These are phyloP conservation scores for Dendrobium officinale DNA, from an alignment of 106 monocot genomes.

Conservation along the genomic window DNA sequence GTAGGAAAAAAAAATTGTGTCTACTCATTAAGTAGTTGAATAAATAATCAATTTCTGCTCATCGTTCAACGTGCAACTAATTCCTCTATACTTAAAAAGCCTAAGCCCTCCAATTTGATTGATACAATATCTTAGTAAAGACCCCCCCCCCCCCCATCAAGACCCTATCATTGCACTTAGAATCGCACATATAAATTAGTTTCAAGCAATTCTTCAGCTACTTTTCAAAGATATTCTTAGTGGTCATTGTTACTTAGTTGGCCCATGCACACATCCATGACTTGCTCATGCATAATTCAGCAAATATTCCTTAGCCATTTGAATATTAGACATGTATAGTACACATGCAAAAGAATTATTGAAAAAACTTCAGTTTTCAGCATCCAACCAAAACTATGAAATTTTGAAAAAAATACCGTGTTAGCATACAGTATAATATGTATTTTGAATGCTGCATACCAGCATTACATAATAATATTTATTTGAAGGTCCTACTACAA, in stretches of 20 bases:
- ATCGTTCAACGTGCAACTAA: too few relatives aligned
- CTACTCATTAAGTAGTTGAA: too few relatives aligned
- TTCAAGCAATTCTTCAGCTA: not conserved
- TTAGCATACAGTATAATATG: too few relatives aligned
- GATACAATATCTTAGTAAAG: too few relatives aligned
- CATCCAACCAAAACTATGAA: not conserved
- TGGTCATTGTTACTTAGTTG: too few relatives aligned
- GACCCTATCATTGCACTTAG: not conserved
- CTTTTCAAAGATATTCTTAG: not conserved
- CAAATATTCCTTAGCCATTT: not conserved
- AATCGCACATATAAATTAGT: not conserved
- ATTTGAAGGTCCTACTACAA: too few relatives aligned
- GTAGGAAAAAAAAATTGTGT: too few relatives aligned
- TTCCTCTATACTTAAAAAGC: not conserved
- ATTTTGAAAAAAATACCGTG: not conserved
- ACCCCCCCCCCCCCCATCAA: not conserved
- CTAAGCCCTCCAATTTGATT: too few relatives aligned
- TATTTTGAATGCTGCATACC: too few relatives aligned
- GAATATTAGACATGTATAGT: not conserved
- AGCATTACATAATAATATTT: too few relatives aligned
- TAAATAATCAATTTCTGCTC: too few relatives aligned
- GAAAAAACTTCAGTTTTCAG: not conserved
- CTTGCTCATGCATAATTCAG: not conserved
- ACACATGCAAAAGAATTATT: not conserved
- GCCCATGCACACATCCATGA: not conserved